Percentiles rank a stretch among this genome's conserved stretches.
Conservation (phyloP, 2,329 filamentous ascomycete species). For the Alternaria burnsii region DNA sequence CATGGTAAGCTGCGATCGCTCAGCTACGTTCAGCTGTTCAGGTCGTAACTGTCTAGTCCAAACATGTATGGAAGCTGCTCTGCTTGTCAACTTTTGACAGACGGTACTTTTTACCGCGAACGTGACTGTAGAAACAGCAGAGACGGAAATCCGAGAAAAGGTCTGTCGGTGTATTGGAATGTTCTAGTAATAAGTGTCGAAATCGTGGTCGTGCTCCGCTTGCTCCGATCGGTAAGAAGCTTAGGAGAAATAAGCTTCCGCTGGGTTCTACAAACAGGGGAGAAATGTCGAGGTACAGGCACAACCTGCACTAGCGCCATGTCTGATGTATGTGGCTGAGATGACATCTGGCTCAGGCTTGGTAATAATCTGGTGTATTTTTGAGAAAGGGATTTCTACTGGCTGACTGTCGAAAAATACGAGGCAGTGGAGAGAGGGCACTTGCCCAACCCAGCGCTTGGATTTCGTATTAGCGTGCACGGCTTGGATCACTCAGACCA, state of each 20-base stretch:
- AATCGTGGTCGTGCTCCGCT: not conserved
- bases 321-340: slow-evolving; percentile 3
- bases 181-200: not conserved
- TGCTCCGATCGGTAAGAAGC: slow-evolving; percentile 16
- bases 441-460: slow-evolving; percentile 3
- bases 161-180: not conserved
- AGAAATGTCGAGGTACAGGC: slow-evolving; percentile 1
- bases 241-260: slow-evolving; percentile 23
- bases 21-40: not conserved
- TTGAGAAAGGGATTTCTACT: slow-evolving; percentile 1
- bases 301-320: not conserved
- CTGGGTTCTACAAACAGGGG: slow-evolving; percentile 3
- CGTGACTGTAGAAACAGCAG: not conserved
- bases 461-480: slow-evolving; percentile 2
- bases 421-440: slow-evolving; percentile 13
- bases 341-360: slow-evolving; percentile 1
- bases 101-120: too few species aligned
- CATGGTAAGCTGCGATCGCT: not conserved
- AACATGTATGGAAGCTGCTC: not conserved
- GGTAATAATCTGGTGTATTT: slow-evolving; percentile 4
- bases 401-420: slow-evolving; percentile 14
- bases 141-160: not conserved
- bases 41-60: not conserved
- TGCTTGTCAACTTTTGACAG: not conserved
- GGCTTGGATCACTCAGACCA: not conserved